Evolutionary conservation across 495 filamentous ascomycete species (phyloP).

Genomic region (Xylaria curta): DNA sequence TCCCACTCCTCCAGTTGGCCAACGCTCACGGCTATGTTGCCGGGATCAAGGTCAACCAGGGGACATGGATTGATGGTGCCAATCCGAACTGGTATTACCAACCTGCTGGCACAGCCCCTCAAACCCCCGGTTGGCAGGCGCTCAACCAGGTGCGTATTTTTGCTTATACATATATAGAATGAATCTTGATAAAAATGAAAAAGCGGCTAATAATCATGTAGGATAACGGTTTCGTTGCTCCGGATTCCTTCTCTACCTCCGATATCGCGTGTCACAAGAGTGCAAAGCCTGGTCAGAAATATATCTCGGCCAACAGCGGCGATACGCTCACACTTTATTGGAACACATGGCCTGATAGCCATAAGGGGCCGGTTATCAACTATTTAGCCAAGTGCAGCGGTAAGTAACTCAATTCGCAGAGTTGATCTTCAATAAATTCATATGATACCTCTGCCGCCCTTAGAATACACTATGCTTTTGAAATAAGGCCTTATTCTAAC

Average conservation of each 20-base stretch:
- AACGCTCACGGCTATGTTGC: slow-evolving; percentile 67
- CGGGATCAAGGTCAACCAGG: slow-evolving; percentile 66
- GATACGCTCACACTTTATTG: slow-evolving; percentile 50
- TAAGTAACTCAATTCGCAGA: background rate
- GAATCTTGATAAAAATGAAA: no score
- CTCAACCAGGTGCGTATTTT: slow-evolving; percentile 41
- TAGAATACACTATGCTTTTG: background rate
- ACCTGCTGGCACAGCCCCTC: slow-evolving; percentile 1
- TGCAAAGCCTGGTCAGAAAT: slow-evolving; percentile 41
- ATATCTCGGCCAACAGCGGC: slow-evolving; percentile 40
- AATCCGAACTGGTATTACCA: slow-evolving; percentile 35
- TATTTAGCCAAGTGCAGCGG: slow-evolving; percentile 73
- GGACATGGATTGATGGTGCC: slow-evolving; percentile 33
- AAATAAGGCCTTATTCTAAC: background rate
- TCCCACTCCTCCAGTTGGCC: slow-evolving; percentile 20
- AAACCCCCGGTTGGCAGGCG: slow-evolving; percentile 47
- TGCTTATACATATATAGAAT: no score
- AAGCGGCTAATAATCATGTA: no score
- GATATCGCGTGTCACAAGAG: slow-evolving; percentile 53
- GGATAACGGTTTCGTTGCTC: slow-evolving; percentile 60
- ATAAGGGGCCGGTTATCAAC: slow-evolving; percentile 49
- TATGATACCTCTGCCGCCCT: background rate
- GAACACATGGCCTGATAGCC: slow-evolving; percentile 52
- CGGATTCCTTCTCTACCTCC: slow-evolving; percentile 38
- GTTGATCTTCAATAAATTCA: background rate